Base-by-base conservation (phyloP, 768 basidiomycete species). In the Porphyrellus cyaneotinctus region DNA sequence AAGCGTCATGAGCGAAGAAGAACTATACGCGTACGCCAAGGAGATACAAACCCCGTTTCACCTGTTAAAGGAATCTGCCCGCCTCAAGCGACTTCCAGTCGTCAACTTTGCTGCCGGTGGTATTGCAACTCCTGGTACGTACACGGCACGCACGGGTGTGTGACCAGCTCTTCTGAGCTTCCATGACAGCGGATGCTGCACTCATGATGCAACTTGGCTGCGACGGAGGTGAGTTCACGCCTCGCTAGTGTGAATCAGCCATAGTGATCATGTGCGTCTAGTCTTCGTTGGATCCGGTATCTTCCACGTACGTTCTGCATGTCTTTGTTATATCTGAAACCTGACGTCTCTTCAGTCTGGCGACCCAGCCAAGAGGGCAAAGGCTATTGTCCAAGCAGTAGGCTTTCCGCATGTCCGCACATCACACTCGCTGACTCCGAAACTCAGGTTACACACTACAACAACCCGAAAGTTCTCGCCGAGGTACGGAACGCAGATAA, bases 151-250 rank as follows among this genome's bases (percentile, higher is more conserved):
- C 20, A 17, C 20, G 32, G 18, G 28, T 37, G 36, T 35, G 32
- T 24, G 17, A 23, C 11, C 32, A 24, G 14, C 14, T 36, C 50
- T 57, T 43, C 42, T 37, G 22, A 58, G 7, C 13, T 30, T 23
- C 23, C 49, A 30, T 26, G 22, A 58, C 55, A 84, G 93, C 91
- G 59, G 95, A 99, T 70, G 95, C 95, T 15, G 97, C 97, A 4
- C 71, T 97, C 57, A 97, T 97, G 95, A 98, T 98, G 95, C 93
- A 95, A 66, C 81, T 98, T 32, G 93, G 95, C 32, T 93, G 92
- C 70, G 95, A 95, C 65, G 93, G 95, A 76, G 88, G 94, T 94
- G 64, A 57, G 84, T 70, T 15, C 43, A 38, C 41, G 18, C 17
- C 52, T 51, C 44, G 17, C 20, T 24, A 5, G 22, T 43, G 15